Percentiles rank a stretch among this genome's conserved stretches.
Conservation (phyloP, 1,139 yeast genomes). For the Saccharomyces hybrid region DNA sequence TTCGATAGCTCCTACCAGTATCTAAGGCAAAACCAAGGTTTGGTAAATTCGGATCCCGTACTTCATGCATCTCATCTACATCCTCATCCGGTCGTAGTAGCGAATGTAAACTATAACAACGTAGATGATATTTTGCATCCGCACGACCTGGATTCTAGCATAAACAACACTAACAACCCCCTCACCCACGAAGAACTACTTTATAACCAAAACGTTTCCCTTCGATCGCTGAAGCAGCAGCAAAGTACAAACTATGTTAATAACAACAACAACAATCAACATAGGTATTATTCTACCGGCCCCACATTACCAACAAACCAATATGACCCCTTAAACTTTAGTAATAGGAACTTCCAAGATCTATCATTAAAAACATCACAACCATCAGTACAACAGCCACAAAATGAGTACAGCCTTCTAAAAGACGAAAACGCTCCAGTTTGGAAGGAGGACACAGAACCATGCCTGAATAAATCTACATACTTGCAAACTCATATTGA, state of each 20-base stretch:
- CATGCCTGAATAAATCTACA: slow-evolving; percentile 20
- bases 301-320: background rate
- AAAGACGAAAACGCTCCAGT: slow-evolving; percentile 10
- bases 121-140: slow-evolving; percentile 3
- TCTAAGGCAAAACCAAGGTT: slow-evolving; percentile 1
- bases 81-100: slow-evolving; percentile 6
- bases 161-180: background rate
- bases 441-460: slow-evolving; percentile 30
- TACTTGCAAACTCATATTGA: slow-evolving; percentile 22
- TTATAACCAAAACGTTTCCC: background rate
- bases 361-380: background rate
- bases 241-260: background rate
- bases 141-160: background rate
- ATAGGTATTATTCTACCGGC: slow-evolving; percentile 1
- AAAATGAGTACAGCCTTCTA: slow-evolving; percentile 2
- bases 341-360: background rate
- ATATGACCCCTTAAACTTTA: background rate
- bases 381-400: background rate
- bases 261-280: background rate
- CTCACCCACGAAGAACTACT: background rate
- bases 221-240: background rate
- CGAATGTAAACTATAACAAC: slow-evolving; percentile 6
- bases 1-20: slow-evolving; percentile 7
- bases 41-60: background rate
- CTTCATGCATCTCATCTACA: background rate